Base-by-base conservation (phyloP, 345 rosid genomes). In the Orychophragmus violaceus region DNA sequence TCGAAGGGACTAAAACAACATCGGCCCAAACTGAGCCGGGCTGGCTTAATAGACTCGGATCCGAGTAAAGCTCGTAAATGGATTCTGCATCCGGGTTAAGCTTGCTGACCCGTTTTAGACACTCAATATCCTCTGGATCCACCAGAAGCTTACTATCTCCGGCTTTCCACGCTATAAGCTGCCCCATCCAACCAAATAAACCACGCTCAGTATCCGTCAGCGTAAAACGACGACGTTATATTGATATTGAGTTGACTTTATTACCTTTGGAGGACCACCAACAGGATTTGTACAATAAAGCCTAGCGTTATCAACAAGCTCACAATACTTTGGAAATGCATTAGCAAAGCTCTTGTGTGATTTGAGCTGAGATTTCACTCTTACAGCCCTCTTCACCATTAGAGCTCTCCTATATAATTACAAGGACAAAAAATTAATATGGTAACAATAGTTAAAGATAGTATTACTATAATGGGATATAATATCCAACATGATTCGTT, bases 101-200 rank as follows among this genome's bases (percentile, higher is more conserved):
- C 6, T 32, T 79, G 36, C 82, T 58, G 22, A 82, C 82, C 32
- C 65, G 66, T 22, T 56, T 72, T 45, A 93, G 56, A 58, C 88
- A 86, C 1, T 83, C 75, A 17, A 81, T 60, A 5, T 76, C 84
- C 27, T 84, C 88, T 6, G 89, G 81, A 8, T 90, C 98, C 17
- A 88, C 79, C 42, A 93, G 83, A 44, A 88, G 78, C 11, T 71
- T 84, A 76, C 69, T 84, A 2, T 71, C 78, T 59, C 85, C 87
- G 17, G 85, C 82, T 79, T 90, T 90, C 97, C 98, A 68, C n/a
- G 87, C 96, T 62, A 88, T 86, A 46, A 93, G 73, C 98, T 93
- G 79, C 59, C 63, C 48, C 25, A 25, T 0, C 30, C 5, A 3
- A 19, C 49, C 44, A 23, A 64, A 58, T 45, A 14, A 32, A 17